Conservation (phyloP, 768 basidiomycete genomes). For the Collybia sordida region DNA sequence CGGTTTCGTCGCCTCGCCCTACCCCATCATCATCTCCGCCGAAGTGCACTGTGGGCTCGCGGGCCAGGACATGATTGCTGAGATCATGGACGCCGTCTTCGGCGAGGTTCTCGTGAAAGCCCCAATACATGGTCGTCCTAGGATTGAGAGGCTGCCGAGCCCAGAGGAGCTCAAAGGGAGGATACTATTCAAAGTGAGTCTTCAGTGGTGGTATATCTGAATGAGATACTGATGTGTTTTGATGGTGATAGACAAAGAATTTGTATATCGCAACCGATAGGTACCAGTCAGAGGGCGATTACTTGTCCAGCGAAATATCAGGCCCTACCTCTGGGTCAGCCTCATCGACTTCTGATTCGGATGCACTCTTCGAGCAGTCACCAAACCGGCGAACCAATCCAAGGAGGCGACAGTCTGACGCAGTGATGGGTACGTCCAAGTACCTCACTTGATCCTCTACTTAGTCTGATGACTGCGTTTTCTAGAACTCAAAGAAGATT, state of each 20-base stretch:
- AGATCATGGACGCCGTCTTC: slow-evolving; percentile 63
- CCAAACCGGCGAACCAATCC: slow-evolving; percentile 15
- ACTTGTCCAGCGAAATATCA: no score
- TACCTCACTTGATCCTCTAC: no score
- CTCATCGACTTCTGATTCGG: slow-evolving; percentile 15
- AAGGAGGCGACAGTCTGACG: slow-evolving; percentile 11
- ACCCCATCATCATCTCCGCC: slow-evolving; percentile 90
- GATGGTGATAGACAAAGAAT: slow-evolving; percentile 63
- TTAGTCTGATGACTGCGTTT: no score
- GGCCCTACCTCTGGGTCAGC: not conserved
- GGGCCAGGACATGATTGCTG: slow-evolving; percentile 79
- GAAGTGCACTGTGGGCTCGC: slow-evolving; percentile 82
- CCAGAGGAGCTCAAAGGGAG: slow-evolving; percentile 78
- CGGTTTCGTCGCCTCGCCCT: slow-evolving; percentile 87
- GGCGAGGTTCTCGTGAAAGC: slow-evolving; percentile 40
- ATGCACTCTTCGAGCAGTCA: no score
- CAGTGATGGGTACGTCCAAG: slow-evolving; percentile 17
- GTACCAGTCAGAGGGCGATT: no score
- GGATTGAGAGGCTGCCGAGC: slow-evolving; percentile 68
- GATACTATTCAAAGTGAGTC: slow-evolving; percentile 77
- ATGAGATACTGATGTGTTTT: no score
- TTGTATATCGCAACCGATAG: slow-evolving; percentile 47
- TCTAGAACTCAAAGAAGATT: slow-evolving; percentile 23
- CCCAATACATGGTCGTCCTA: slow-evolving; percentile 41
- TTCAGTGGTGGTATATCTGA: not conserved